A percentile compares a stretch with the other conserved stretches of the same genome.
phyloP scores from a whole-genome alignment of 2,329 filamentous ascomycete genomes.

The Hymenoscyphus salicellus region DNA sequence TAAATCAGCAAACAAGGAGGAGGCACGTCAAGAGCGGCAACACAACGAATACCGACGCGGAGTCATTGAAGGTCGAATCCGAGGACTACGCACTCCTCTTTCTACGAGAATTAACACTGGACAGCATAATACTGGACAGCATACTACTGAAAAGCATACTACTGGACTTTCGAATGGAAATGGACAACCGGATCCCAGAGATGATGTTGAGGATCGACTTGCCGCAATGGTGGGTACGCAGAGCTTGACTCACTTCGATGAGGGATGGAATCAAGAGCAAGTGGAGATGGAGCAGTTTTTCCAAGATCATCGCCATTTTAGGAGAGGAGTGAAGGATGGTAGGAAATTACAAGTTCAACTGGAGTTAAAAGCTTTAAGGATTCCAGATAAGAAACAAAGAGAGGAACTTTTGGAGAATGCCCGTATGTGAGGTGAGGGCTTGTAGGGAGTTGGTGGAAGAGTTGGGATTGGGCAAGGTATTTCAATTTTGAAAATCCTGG shows the following conservation, averaged over 20 bases:
- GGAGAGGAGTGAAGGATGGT: neutral
- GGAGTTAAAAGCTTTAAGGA: neutral
- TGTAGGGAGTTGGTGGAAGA: neutral
- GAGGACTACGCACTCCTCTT: neutral
- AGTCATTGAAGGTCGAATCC: neutral
- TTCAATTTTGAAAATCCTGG: too few species aligned
- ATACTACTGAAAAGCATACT: too few species aligned
- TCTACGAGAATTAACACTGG: neutral
- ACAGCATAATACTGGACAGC: neutral
- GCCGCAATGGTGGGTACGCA: neutral
- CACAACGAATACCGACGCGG: neutral
- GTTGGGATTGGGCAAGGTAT: too few species aligned
- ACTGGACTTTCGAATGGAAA: neutral
- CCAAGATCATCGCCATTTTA: neutral
- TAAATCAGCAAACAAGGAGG: neutral
- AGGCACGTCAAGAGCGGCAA: neutral
- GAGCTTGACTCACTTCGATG: neutral
- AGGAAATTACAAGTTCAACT: neutral
- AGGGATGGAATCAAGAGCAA: neutral
- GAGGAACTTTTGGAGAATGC: neutral
- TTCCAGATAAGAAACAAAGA: neutral
- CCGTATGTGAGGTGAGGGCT: neutral
- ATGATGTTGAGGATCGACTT: neutral
- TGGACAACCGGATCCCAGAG: too few species aligned
- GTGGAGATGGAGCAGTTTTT: neutral